Evolutionary conservation across 1,284 basidiomycete species (phyloP).

Genomic region (Phellinidium pouzarii): DNA sequence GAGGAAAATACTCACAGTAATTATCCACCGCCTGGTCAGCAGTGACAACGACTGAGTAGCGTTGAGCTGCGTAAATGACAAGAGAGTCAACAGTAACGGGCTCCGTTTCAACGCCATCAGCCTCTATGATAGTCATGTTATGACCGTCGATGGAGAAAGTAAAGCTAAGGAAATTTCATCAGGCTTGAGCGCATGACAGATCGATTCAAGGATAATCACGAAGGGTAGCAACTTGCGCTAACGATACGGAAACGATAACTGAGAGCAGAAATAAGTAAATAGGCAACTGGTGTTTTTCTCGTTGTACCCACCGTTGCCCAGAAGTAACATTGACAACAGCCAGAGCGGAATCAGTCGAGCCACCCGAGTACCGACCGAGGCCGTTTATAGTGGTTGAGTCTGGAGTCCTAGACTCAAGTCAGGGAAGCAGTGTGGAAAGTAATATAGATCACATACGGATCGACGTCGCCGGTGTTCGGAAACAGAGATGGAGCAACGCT

Average conservation of each 20-base stretch:
- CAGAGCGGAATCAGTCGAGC: conserved; percentile 21
- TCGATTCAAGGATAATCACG: conserved; percentile 17
- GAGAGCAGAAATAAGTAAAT: not conserved
- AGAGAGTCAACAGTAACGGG: conserved; percentile 30
- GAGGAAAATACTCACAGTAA: conserved; percentile 28
- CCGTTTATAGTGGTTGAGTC: conserved; percentile 50
- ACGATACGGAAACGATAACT: conserved; percentile 19
- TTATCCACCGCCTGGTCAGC: conserved; percentile 36
- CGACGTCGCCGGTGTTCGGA: conserved; percentile 19
- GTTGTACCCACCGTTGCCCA: conserved; percentile 7
- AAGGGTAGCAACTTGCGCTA: conserved; percentile 19
- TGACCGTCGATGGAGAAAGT: conserved; percentile 43
- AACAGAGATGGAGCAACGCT: conserved; percentile 17
- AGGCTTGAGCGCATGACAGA: conserved; percentile 29
- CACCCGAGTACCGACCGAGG: conserved; percentile 29
- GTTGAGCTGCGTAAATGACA: conserved; percentile 32
- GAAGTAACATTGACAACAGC: conserved; percentile 26
- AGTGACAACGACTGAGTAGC: conserved; percentile 30
- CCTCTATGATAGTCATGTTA: conserved; percentile 42
- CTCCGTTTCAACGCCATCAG: conserved; percentile 37
- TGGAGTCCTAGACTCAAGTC: conserved; percentile 23
- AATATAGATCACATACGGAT: conserved; percentile 15
- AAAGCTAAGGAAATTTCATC: conserved; percentile 31
- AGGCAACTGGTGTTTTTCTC: not conserved
- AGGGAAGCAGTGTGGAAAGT: not conserved